A percentile compares a stretch with the other conserved stretches of the same genome.
Conservation (phyloP, 2,329 filamentous ascomycete genomes). For the Neoascochyta sp. region DNA sequence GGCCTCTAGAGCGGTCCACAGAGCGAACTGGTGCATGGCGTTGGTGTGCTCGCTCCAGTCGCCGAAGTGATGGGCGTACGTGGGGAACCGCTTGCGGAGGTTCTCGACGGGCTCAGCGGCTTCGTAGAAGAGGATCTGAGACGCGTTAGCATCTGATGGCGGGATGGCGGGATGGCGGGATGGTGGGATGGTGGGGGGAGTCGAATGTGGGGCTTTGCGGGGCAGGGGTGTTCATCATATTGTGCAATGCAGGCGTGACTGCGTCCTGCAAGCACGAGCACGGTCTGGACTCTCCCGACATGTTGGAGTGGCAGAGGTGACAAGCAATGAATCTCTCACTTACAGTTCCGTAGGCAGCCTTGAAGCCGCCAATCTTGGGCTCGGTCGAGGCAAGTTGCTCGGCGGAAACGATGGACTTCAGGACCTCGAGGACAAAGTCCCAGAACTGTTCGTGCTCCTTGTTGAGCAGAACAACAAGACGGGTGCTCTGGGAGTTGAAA, state of each 20-base stretch:
- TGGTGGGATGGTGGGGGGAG: conserved; percentile 17
- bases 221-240: too few species aligned
- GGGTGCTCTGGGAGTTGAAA: conserved; percentile 86
- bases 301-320: too few species aligned
- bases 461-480: conserved; percentile 73
- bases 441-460: conserved; percentile 85
- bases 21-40: conserved; percentile 76
- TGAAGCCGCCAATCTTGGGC: conserved; percentile 57
- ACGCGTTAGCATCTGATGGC: conserved; percentile 8
- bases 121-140: conserved; percentile 79
- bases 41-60: conserved; percentile 71
- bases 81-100: conserved; percentile 65
- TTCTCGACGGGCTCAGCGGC: conserved; percentile 64
- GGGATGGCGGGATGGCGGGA: conserved; percentile 3
- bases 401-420: conserved; percentile 66
- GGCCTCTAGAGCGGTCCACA: conserved; percentile 79
- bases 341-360: conserved; percentile 71
- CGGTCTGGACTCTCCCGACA: too few species aligned
- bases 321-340: conserved; percentile 29
- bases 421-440: conserved; percentile 64
- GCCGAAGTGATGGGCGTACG: conserved; percentile 77
- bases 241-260: conserved; percentile 2
- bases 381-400: conserved; percentile 58
- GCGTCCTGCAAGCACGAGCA: too few species aligned
- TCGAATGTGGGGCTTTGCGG: conserved; percentile 1